Conservation (phyloP, 768 basidiomycete species). For the Hericium rajendrae region DNA sequence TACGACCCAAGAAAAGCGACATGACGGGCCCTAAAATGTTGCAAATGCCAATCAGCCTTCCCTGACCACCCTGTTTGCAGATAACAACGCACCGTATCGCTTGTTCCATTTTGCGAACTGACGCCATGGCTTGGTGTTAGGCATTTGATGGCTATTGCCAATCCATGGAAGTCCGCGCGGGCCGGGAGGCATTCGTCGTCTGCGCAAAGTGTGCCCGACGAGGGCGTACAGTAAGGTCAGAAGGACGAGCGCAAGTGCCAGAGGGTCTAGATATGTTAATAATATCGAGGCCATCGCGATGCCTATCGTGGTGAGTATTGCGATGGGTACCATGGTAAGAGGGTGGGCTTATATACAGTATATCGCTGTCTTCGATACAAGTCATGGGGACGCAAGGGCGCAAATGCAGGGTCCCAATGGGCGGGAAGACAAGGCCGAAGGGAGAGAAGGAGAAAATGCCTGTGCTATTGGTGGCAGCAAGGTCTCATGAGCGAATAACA, state of each 20-base stretch:
- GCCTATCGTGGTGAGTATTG: not conserved
- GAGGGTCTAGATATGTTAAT: not conserved
- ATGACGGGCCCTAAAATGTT: constrained; percentile 24
- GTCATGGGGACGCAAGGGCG: no score
- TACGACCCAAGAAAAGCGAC: constrained; percentile 33
- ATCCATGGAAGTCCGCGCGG: constrained; percentile 34
- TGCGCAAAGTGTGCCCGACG: not conserved
- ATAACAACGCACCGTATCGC: constrained; percentile 28
- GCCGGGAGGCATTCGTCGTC: constrained; percentile 32
- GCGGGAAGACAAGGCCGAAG: no score
- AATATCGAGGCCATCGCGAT: not conserved
- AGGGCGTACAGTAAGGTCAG: not conserved
- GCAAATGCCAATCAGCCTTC: not conserved
- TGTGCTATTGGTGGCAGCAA: no score
- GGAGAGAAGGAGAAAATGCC: no score
- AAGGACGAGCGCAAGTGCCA: not conserved
- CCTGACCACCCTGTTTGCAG: not conserved
- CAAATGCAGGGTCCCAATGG: no score
- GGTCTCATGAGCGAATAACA: no score
- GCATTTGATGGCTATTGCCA: constrained; percentile 38
- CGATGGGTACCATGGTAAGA: not conserved
- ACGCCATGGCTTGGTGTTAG: constrained; percentile 35
- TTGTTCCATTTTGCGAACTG: constrained; percentile 39
- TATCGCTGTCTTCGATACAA: no score
- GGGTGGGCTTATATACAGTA: not conserved